These are phyloP conservation scores for Rhododendron griersonianum DNA, from an alignment of 148 eudicot species.

Conservation along the genomic window DNA sequence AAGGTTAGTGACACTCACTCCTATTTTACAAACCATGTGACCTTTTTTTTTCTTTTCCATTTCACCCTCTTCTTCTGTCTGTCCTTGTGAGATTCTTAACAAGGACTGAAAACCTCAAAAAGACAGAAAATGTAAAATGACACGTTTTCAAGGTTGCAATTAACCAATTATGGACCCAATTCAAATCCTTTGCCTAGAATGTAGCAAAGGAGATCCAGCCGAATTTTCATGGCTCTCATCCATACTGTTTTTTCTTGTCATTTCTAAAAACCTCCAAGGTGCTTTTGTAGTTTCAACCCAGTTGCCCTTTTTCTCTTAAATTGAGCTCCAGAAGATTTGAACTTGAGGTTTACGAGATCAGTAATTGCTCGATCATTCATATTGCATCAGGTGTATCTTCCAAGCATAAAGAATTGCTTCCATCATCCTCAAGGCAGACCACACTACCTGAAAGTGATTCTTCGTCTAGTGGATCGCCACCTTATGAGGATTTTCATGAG, in stretches of 20 bases:
- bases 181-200: not conserved
- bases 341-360: not conserved
- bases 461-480: slow-evolving; percentile 56
- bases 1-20: slow-evolving; percentile 46
- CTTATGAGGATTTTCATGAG: slow-evolving; percentile 65
- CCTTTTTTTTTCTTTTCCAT: not conserved
- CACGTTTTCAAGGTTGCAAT: not conserved
- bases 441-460: slow-evolving; percentile 68
- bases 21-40: not conserved
- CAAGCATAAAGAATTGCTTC: slow-evolving; percentile 68
- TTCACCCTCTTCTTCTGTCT: not conserved
- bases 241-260: not conserved
- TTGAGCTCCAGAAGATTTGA: not conserved
- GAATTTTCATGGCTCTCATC: not conserved
- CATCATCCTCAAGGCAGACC: slow-evolving; percentile 72
- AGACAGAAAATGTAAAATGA: not conserved
- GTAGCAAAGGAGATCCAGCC: not conserved
- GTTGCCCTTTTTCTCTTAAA: not conserved
- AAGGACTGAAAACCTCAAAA: not conserved
- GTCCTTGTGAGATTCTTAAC: not conserved
- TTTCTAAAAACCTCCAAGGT: not conserved
- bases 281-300: not conserved
- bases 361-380: not conserved
- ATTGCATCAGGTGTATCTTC: slow-evolving; percentile 50
- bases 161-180: not conserved